phyloP scores from a whole-genome alignment of 768 basidiomycete genomes.

The Boletellus sp. region DNA sequence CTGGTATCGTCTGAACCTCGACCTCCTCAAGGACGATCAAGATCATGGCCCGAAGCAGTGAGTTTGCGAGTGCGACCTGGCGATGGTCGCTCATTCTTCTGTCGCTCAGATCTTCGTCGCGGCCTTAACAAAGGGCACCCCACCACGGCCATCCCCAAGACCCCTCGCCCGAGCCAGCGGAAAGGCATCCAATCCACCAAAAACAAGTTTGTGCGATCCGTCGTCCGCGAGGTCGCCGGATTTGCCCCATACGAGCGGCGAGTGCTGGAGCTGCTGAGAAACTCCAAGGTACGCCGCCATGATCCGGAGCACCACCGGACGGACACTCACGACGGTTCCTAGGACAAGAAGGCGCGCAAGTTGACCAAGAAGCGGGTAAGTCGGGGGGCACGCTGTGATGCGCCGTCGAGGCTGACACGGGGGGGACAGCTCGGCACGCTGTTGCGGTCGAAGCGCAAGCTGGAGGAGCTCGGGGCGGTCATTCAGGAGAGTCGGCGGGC shows the following conservation, averaged over 20 bases:
- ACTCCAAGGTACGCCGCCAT: slow-evolving; percentile 74
- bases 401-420: background rate
- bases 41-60: slow-evolving; percentile 78
- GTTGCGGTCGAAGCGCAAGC: slow-evolving; percentile 95
- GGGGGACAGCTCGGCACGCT: slow-evolving; percentile 84
- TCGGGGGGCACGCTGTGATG: slow-evolving; percentile 21
- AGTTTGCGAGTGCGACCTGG: slow-evolving; percentile 29
- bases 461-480: slow-evolving; percentile 89
- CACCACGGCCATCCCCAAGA: slow-evolving; percentile 78
- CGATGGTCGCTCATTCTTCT: slow-evolving; percentile 8
- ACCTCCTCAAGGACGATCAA: slow-evolving; percentile 49
- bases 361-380: slow-evolving; percentile 98
- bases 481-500: slow-evolving; percentile 92
- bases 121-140: slow-evolving; percentile 88
- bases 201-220: slow-evolving; percentile 89
- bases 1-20: background rate
- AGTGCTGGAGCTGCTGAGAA: slow-evolving; percentile 96
- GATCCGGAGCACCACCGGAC: background rate
- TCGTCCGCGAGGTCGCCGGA: slow-evolving; percentile 95
- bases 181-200: slow-evolving; percentile 89
- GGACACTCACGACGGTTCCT: slow-evolving; percentile 5
- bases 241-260: slow-evolving; percentile 97
- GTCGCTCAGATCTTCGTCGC: slow-evolving; percentile 65
- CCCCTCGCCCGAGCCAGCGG: slow-evolving; percentile 77
- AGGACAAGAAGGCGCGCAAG: slow-evolving; percentile 99